Conservation (phyloP, 1,284 basidiomycete species). For the Rhodotorula sp. region DNA sequence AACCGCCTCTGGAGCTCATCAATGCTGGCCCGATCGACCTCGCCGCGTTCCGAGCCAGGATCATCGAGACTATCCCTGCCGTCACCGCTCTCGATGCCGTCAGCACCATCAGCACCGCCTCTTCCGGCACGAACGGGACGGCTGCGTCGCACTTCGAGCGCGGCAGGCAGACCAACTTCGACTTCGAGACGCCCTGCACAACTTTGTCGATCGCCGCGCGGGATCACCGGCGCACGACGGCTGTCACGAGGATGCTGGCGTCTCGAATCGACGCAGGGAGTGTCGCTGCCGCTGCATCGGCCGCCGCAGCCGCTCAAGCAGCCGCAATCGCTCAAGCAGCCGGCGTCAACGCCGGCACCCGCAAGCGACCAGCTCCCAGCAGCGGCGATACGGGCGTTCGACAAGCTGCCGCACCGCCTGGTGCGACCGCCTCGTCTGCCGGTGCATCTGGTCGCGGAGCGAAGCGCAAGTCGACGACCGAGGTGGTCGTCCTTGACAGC, state of each 20-base stretch:
- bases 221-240: slow-evolving; percentile 30
- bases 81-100: slow-evolving; percentile 35
- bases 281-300: slow-evolving; percentile 1
- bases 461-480: slow-evolving; percentile 25
- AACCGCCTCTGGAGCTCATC: slow-evolving; percentile 5
- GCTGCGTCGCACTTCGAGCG: slow-evolving; percentile 4
- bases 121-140: slow-evolving; percentile 1
- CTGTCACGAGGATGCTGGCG: neutral
- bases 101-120: slow-evolving; percentile 14
- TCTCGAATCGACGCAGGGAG: neutral
- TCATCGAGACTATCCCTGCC: slow-evolving; percentile 27
- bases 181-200: slow-evolving; percentile 39
- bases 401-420: neutral
- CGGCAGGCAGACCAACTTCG: slow-evolving; percentile 38
- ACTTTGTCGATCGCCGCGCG: slow-evolving; percentile 25
- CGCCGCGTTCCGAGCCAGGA: slow-evolving; percentile 27
- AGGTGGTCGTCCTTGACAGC: slow-evolving; percentile 29
- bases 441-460: neutral
- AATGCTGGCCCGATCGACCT: slow-evolving; percentile 40
- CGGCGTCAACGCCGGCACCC: neutral
- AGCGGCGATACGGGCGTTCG: too few species aligned
- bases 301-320: neutral
- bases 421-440: neutral
- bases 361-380: neutral
- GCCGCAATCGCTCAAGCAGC: neutral